Conservation (phyloP, 2,329 filamentous ascomycete species). For the Colletotrichum sp. region DNA sequence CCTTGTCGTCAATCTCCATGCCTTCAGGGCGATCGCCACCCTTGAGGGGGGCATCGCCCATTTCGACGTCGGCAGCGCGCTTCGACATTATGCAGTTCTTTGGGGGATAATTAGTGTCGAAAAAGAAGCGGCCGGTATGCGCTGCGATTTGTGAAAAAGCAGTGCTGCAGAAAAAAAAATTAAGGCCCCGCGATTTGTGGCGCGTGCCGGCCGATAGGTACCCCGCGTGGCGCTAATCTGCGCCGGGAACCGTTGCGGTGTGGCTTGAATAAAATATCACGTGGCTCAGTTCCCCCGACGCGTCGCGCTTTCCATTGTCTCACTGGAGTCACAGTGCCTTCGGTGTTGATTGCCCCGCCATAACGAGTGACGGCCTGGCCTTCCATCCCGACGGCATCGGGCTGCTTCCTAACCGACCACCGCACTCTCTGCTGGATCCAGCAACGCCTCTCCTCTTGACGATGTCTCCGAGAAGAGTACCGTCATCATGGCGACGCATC, state of each 20-base stretch:
- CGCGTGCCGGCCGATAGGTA: not conserved
- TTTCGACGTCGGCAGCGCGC: constrained; percentile 57
- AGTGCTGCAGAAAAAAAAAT: constrained; percentile 3
- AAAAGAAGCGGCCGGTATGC: not conserved
- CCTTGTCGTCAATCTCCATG: constrained; percentile 69
- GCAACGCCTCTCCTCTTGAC: not conserved
- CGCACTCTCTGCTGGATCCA: not conserved
- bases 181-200: constrained; percentile 22
- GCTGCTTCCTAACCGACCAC: not conserved
- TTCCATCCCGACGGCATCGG: not conserved
- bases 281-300: constrained; percentile 5
- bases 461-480: constrained; percentile 1
- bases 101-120: not conserved
- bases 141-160: not conserved
- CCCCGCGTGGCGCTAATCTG: constrained; percentile 20
- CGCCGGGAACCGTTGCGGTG: not conserved
- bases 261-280: not conserved
- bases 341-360: constrained; percentile 16
- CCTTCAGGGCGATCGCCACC: constrained; percentile 65
- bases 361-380: not conserved
- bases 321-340: not conserved
- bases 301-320: not conserved
- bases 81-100: constrained; percentile 58
- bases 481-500: constrained; percentile 40
- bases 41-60: constrained; percentile 59